Evolutionary conservation across 1,284 basidiomycete genomes (phyloP), one percentile per base, ranked within the genome.

Genomic region (Peniophora sp.): DNA sequence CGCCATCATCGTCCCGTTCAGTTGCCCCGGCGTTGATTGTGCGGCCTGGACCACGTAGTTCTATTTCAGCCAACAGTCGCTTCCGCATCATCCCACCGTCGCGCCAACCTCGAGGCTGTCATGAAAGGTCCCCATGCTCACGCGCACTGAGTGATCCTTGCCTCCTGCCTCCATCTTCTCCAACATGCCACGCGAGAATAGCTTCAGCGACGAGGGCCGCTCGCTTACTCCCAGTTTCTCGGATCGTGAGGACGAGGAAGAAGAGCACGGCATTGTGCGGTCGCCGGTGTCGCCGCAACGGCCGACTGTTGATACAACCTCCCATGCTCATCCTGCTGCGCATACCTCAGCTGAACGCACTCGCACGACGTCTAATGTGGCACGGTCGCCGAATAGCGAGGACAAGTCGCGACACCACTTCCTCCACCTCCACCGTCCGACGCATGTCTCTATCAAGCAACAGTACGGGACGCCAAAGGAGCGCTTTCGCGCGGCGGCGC

Each of bases 121-220:
- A 32, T 32, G 27, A 32, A 32, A 5, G 12, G 6, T 12, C 6
- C 27, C 27, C 27, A 5, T 5, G 5, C 27, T 5, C 27, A 32
- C 27, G n/a, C n/a, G n/a, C n/a, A n/a, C n/a, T n/a, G n/a, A n/a
- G n/a, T 32, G 27, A 32, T 12, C 27, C 27, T 32, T 32, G 27
- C 27, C 27, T 32, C 27, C 27, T 32, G 27, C 27, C 27, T 32
- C 27, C 27, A 32, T n/a, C n/a, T n/a, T n/a, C n/a, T n/a, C 27
- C 37, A 20, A 5, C 15, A 76, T 77, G 74, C 71, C 75, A 49
- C 71, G 78, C 55, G 78, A 80, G 59, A 78, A 82, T 64, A 81
- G 79, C 65, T 73, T 80, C 64, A 71, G 68, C 51, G 79, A 81
- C 58, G 79, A 78, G 22, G 74, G 76, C 24, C 71, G 77, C 45